A percentile compares a stretch with the other conserved stretches of the same genome.
phyloP scores from a whole-genome alignment of 495 filamentous ascomycete species.

The Pyrenula aspistea region DNA sequence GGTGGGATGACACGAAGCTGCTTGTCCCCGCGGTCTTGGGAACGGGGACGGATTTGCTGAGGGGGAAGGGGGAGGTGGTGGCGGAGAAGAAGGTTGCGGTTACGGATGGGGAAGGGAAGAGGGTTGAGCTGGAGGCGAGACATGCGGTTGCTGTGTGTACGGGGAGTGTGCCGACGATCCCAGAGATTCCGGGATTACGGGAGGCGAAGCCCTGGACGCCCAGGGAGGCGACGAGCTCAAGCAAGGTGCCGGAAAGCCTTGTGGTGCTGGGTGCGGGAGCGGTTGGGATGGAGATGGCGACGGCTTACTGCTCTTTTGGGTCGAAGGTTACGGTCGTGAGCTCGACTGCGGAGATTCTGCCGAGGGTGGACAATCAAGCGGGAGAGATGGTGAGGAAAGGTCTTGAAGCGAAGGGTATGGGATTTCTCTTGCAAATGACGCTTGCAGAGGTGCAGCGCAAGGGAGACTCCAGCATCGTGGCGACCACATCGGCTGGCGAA shows the following conservation, averaged over 20 bases:
- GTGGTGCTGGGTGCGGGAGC: conserved; percentile 11
- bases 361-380: conserved; percentile 10
- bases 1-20: conserved; percentile 7
- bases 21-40: not conserved
- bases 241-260: conserved; percentile 8
- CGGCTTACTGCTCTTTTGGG: conserved; percentile 9
- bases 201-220: conserved; percentile 7
- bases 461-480: conserved; percentile 1
- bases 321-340: conserved; percentile 11
- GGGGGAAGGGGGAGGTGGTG: not conserved
- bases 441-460: conserved; percentile 1
- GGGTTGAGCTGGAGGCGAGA: conserved; percentile 4
- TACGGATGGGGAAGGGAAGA: not conserved
- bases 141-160: conserved; percentile 8
- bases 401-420: not conserved
- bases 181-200: conserved; percentile 3
- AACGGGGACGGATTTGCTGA: not conserved
- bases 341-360: conserved; percentile 7
- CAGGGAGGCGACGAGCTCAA: conserved; percentile 8
- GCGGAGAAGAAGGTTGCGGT: not conserved
- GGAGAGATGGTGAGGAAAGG: conserved; percentile 7
- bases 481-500: conserved; percentile 4
- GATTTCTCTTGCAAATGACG: not conserved
- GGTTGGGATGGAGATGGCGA: conserved; percentile 14
- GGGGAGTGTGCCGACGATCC: conserved; percentile 5